These are phyloP conservation scores for Termitomyces sp. DNA, from an alignment of 768 basidiomycete genomes.

Conservation along the genomic window DNA sequence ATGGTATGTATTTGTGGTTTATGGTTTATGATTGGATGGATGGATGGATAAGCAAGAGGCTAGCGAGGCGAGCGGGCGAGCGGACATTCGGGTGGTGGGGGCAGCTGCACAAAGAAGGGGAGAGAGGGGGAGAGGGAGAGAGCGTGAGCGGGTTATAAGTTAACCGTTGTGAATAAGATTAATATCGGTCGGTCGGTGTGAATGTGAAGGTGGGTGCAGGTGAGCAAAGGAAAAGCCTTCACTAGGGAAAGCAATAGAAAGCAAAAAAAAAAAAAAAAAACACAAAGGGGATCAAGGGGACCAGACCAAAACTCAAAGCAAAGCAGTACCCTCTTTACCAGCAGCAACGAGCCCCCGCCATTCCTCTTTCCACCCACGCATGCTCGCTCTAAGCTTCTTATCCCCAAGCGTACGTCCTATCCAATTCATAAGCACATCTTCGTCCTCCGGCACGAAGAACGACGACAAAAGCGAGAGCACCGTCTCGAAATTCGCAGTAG, in stretches of 20 bases:
- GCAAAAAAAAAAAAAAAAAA: not conserved
- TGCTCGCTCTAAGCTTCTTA: constrained; percentile 66
- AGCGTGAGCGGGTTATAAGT: constrained; percentile 4
- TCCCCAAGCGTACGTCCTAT: constrained; percentile 57
- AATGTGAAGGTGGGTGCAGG: not conserved
- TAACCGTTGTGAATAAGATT: constrained; percentile 10
- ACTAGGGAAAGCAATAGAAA: not conserved
- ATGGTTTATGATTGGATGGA: not conserved
- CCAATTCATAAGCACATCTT: constrained; percentile 81
- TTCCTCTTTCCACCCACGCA: constrained; percentile 74
- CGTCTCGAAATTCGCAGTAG: constrained; percentile 84
- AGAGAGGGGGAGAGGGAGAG: not conserved
- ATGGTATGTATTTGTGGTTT: not conserved
- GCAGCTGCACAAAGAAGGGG: not conserved
- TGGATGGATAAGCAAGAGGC: not conserved
- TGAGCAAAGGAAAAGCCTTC: not conserved
- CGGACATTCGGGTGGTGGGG: too few species aligned
- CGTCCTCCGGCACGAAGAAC: constrained; percentile 92
- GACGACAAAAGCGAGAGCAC: constrained; percentile 89
- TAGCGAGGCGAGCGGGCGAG: not conserved
- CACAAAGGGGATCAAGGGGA: not conserved
- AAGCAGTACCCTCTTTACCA: constrained; percentile 58
- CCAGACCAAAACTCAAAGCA: constrained; percentile 25
- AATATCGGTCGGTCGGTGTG: not conserved
- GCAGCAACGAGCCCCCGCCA: constrained; percentile 71